phyloP scores from a whole-genome alignment of 164 flowering plant genomes.

The Nelumbo lutea region DNA sequence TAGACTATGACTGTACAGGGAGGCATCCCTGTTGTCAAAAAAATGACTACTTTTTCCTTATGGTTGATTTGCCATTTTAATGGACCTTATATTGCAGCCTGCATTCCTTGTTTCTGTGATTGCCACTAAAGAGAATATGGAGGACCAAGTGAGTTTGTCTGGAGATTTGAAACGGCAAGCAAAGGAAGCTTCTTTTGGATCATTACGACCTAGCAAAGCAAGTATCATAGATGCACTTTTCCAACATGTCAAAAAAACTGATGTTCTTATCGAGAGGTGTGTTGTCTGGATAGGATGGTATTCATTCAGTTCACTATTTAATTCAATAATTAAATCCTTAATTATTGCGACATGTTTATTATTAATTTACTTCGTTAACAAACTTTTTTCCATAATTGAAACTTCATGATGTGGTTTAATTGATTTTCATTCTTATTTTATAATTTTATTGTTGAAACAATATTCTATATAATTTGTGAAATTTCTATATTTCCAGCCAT shows the following conservation, averaged over 20 bases:
- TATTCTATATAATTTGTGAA: background rate
- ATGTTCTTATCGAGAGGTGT: slow-evolving; percentile 65
- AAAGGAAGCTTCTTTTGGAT: slow-evolving; percentile 17
- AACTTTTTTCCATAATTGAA: background rate
- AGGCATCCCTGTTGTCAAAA: background rate
- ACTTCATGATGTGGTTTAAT: background rate
- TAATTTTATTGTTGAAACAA: background rate
- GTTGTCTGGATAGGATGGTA: background rate
- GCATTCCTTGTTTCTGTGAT: slow-evolving; percentile 60
- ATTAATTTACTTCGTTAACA: background rate
- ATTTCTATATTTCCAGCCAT: slow-evolving; percentile 39
- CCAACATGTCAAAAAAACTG: slow-evolving; percentile 40
- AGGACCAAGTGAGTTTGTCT: slow-evolving; percentile 15
- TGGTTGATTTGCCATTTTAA: slow-evolving; percentile 1
- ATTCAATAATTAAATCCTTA: slow-evolving; percentile 1
- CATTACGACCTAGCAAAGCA: slow-evolving; percentile 20
- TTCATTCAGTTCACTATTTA: background rate
- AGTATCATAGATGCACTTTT: slow-evolving; percentile 41
- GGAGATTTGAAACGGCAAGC: slow-evolving; percentile 16
- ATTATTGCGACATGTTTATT: background rate
- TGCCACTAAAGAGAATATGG: slow-evolving; percentile 29
- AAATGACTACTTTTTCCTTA: background rate
- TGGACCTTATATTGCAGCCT: slow-evolving; percentile 51
- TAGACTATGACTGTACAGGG: background rate
- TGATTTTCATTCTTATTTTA: background rate